A percentile compares a stretch with the other conserved stretches of the same genome.
Conservation (phyloP, 2,329 filamentous ascomycete species). For the Alternaria tenuissima region DNA sequence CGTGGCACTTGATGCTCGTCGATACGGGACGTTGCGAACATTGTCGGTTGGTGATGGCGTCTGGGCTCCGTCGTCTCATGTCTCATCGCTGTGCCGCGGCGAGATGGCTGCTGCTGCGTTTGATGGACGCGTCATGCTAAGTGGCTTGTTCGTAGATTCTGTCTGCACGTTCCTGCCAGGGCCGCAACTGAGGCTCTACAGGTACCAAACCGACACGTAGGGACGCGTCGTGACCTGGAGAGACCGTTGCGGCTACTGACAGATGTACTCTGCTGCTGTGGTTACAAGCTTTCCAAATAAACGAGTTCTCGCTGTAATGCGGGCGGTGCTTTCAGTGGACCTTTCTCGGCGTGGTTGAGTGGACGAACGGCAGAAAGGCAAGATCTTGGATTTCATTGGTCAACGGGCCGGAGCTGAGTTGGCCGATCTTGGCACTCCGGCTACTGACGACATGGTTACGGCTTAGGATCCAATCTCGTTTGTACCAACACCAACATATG, state of each 20-base stretch:
- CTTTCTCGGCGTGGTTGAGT: no score
- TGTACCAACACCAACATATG: no score
- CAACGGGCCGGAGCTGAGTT: no score
- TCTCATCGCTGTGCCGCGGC: conserved; percentile 20
- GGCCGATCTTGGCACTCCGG: no score
- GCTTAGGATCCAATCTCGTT: no score
- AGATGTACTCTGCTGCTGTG: conserved; percentile 16
- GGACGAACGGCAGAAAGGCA: no score
- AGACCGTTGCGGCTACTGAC: conserved; percentile 23
- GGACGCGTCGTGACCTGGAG: conserved; percentile 26
- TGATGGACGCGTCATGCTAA: conserved; percentile 18
- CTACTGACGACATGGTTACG: no score
- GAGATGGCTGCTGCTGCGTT: conserved; percentile 24
- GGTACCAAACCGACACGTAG: conserved; percentile 24
- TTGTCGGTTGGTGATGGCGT: conserved; percentile 15
- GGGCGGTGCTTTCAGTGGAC: no score
- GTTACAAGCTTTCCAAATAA: conserved; percentile 15
- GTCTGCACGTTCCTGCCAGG: conserved; percentile 15
- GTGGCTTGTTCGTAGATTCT: conserved; percentile 22
- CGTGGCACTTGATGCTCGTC: conserved; percentile 16
- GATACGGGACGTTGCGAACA: conserved; percentile 16
- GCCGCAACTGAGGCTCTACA: conserved; percentile 27
- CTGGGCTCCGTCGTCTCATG: conserved; percentile 21
- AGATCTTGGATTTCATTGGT: no score
- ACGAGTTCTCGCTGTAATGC: conserved; percentile 8